Evolutionary conservation across 768 basidiomycete genomes (phyloP).

Genomic region (Infundibulicybe gibba): DNA sequence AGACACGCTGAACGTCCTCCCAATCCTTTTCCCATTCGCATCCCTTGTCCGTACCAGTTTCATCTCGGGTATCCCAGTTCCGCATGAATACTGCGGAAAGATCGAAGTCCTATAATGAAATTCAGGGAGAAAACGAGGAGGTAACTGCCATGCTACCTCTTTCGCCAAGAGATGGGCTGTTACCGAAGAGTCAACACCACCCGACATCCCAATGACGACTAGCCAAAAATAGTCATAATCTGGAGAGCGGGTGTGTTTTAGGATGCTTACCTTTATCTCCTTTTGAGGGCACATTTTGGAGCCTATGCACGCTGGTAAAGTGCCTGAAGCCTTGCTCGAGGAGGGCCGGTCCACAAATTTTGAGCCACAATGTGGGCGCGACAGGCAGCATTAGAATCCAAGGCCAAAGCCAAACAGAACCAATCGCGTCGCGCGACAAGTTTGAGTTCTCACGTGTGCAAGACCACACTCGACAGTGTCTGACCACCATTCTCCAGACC

Average conservation of each 20-base stretch:
- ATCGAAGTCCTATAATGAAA: conserved; percentile 60
- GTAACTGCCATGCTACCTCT: conserved; percentile 36
- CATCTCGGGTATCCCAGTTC: conserved; percentile 91
- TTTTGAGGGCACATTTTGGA: conserved; percentile 15
- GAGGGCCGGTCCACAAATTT: too few species aligned
- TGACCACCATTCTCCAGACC: conserved; percentile 1
- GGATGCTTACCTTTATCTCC: conserved; percentile 25
- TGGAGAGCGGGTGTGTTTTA: background rate
- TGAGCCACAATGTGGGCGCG: too few species aligned
- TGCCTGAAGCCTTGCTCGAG: too few species aligned
- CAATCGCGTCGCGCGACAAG: conserved; percentile 11
- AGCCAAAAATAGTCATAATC: background rate
- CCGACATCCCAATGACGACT: conserved; percentile 94
- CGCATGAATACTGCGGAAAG: conserved; percentile 92
- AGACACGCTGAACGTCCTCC: conserved; percentile 85
- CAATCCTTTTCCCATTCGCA: conserved; percentile 98
- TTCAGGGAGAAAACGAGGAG: background rate
- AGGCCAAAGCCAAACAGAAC: conserved; percentile 9
- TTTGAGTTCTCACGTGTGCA: conserved; percentile 4
- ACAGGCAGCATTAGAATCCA: too few species aligned
- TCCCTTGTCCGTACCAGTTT: conserved; percentile 71
- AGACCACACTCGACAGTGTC: background rate
- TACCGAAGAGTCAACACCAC: conserved; percentile 94
- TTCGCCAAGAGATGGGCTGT: conserved; percentile 73
- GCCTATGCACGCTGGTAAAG: background rate